Percentiles rank a stretch among this genome's conserved stretches.
phyloP scores from a whole-genome alignment of 768 basidiomycete species.

The Hygrocybe punicea region DNA sequence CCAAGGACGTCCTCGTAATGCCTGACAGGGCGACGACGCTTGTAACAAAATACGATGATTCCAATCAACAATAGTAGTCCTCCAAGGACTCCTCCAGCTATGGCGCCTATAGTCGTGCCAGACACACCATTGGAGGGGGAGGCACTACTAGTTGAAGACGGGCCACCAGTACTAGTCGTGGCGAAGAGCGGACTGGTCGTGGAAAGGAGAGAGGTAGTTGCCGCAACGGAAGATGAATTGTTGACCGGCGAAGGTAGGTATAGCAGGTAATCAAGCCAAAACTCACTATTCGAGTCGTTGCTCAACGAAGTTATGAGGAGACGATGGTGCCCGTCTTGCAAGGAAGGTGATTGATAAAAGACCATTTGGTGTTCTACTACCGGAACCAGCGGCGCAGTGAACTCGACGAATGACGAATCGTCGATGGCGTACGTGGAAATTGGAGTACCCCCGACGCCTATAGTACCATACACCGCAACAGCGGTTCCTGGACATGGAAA shows the following conservation, averaged over 20 bases:
- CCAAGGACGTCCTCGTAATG: too few species aligned
- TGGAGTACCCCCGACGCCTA: neutral
- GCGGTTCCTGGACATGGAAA: slow-evolving; percentile 9
- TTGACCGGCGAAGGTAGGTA: neutral
- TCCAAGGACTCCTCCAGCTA: too few species aligned
- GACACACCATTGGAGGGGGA: too few species aligned
- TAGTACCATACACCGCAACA: slow-evolving; percentile 17
- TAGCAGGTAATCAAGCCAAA: slow-evolving; percentile 15
- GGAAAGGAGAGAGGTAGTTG: neutral
- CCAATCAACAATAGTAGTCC: too few species aligned
- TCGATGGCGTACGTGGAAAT: slow-evolving; percentile 17
- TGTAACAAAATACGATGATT: too few species aligned
- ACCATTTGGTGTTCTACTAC: slow-evolving; percentile 1
- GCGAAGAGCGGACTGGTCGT: neutral
- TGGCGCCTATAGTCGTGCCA: too few species aligned
- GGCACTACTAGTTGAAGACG: too few species aligned
- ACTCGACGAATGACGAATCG: neutral
- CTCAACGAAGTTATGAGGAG: slow-evolving; percentile 11
- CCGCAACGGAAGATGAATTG: neutral
- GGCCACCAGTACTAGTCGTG: too few species aligned
- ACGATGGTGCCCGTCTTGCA: slow-evolving; percentile 7
- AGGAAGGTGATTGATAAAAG: slow-evolving; percentile 10
- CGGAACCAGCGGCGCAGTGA: neutral
- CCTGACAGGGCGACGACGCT: too few species aligned
- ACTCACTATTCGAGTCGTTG: neutral